These are phyloP conservation scores for Myxozyma neglecta DNA, from an alignment of 805 yeast genomes.

Conservation along the genomic window DNA sequence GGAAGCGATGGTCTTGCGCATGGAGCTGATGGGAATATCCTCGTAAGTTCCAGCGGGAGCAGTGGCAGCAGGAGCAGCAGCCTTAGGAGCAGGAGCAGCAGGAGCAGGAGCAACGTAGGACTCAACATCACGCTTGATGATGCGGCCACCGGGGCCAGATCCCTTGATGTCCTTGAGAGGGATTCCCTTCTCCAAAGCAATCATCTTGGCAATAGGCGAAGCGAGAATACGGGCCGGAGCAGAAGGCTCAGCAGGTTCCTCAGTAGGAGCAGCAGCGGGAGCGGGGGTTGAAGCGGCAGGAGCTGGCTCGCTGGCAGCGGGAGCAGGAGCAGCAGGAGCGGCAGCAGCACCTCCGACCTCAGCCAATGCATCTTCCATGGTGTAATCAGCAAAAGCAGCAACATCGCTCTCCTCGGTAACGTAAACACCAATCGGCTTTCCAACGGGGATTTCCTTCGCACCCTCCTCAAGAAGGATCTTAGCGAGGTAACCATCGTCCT, in stretches of 20 bases:
- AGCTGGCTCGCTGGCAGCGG: constrained; percentile 42
- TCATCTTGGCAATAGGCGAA: constrained; percentile 89
- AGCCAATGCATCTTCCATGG: constrained; percentile 66
- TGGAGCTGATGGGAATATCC: constrained; percentile 82
- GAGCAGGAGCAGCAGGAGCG: constrained; percentile 46
- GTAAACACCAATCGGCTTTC: constrained; percentile 94
- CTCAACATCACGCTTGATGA: constrained; percentile 88
- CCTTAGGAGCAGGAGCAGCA: constrained; percentile 25
- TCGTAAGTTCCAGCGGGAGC: constrained; percentile 57
- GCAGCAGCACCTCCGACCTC: constrained; percentile 36
- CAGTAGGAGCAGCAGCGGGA: constrained; percentile 41
- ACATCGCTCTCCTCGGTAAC: constrained; percentile 86
- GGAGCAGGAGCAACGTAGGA: constrained; percentile 47
- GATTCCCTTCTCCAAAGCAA: constrained; percentile 90
- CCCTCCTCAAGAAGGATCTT: constrained; percentile 83
- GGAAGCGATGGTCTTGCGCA: constrained; percentile 92
- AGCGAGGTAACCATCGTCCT: constrained; percentile 92
- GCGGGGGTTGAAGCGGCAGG: constrained; percentile 35
- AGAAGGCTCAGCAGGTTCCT: constrained; percentile 39
- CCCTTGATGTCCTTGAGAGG: constrained; percentile 83
- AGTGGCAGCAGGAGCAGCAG: constrained; percentile 39
- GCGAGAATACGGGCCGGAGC: constrained; percentile 71
- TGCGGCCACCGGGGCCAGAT: constrained; percentile 94
- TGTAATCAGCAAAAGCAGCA: constrained; percentile 81
- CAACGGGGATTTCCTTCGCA: constrained; percentile 86